phyloP scores from a whole-genome alignment of 1,139 yeast genomes.

The Suhomyces ambrosiae region DNA sequence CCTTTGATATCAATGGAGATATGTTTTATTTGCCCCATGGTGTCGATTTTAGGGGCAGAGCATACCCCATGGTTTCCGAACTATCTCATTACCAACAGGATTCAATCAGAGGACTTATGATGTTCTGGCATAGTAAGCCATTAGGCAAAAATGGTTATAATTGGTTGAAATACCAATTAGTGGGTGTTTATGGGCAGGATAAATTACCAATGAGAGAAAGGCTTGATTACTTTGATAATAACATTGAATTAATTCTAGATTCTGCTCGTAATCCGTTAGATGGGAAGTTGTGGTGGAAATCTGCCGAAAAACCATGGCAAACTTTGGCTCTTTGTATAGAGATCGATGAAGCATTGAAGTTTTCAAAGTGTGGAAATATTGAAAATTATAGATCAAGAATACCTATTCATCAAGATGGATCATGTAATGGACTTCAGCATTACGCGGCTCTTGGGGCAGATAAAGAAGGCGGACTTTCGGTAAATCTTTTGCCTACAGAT shows the following conservation, averaged over 20 bases:
- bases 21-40: slow-evolving; percentile 43
- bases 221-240: slow-evolving; percentile 28
- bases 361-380: slow-evolving; percentile 20
- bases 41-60: slow-evolving; percentile 47
- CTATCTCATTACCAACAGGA: slow-evolving; percentile 44
- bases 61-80: slow-evolving; percentile 41
- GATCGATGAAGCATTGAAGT: slow-evolving; percentile 25
- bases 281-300: slow-evolving; percentile 38
- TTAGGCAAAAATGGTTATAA: slow-evolving; percentile 38
- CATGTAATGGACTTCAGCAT: slow-evolving; percentile 53
- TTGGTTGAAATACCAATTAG: slow-evolving; percentile 48
- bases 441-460: slow-evolving; percentile 49
- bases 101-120: slow-evolving; percentile 34
- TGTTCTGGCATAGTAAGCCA: slow-evolving; percentile 43
- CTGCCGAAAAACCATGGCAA: slow-evolving; percentile 47
- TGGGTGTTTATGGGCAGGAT: slow-evolving; percentile 38
- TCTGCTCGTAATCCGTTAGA: slow-evolving; percentile 34
- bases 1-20: slow-evolving; percentile 38
- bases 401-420: slow-evolving; percentile 50
- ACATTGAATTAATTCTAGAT: slow-evolving; percentile 25
- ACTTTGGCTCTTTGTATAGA: slow-evolving; percentile 41
- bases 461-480: slow-evolving; percentile 39
- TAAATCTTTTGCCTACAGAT: slow-evolving; percentile 33
- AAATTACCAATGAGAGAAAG: slow-evolving; percentile 30
- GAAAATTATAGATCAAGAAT: slow-evolving; percentile 33